These are phyloP conservation scores for Sarocladiaceae sp. DNA, from an alignment of 2,329 filamentous ascomycete species.

Conservation along the genomic window DNA sequence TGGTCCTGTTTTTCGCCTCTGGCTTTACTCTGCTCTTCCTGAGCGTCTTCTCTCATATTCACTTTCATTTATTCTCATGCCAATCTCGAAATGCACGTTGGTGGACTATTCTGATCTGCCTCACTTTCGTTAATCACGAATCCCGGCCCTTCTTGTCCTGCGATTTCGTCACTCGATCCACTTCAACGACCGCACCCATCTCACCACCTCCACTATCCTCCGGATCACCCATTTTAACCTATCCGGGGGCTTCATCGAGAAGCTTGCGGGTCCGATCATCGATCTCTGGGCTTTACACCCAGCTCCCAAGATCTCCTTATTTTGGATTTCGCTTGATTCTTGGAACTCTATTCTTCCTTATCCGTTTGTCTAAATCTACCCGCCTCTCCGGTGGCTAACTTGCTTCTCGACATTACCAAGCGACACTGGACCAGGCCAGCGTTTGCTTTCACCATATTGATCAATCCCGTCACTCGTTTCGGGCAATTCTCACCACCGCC, in stretches of 20 bases:
- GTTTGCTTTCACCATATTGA: no score
- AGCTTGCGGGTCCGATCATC: conserved; percentile 2
- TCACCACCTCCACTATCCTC: conserved; percentile 5
- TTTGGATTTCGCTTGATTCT: not conserved
- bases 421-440: not conserved
- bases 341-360: not conserved
- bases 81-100: no score
- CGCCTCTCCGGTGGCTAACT: not conserved
- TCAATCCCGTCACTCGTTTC: conserved; percentile 3
- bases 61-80: no score
- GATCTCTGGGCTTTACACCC: not conserved
- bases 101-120: not conserved
- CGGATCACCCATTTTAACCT: conserved; percentile 2
- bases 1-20: no score
- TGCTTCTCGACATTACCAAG: not conserved
- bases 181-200: not conserved
- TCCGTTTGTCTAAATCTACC: not conserved
- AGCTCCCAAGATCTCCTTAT: not conserved
- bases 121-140: not conserved
- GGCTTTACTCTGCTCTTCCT: no score
- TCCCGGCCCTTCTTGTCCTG: not conserved
- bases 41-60: no score
- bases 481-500: no score
- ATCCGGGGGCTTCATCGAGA: conserved; percentile 1
- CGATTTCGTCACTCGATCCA: conserved; percentile 10